A percentile compares a stretch with the other conserved stretches of the same genome.
phyloP scores from a whole-genome alignment of 2,329 filamentous ascomycete genomes.

The Cladosporium velox region DNA sequence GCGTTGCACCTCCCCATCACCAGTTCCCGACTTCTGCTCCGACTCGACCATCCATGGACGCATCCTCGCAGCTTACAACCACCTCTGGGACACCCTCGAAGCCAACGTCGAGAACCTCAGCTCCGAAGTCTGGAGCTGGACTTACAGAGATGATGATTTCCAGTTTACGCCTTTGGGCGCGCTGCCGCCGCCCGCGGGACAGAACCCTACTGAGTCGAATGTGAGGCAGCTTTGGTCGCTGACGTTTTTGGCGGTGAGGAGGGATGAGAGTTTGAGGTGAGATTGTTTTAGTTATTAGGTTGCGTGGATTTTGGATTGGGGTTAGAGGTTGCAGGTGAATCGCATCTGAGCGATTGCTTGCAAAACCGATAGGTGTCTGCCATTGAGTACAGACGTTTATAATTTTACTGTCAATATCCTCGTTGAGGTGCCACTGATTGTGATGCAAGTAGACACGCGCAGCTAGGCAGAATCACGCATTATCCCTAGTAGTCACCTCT shows the following conservation, averaged over 20 bases:
- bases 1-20: slow-evolving; percentile 44
- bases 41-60: slow-evolving; percentile 48
- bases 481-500: background rate
- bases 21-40: slow-evolving; percentile 50
- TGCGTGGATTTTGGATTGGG: background rate
- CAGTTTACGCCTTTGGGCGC: slow-evolving; percentile 54
- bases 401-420: background rate
- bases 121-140: slow-evolving; percentile 65
- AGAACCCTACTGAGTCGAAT: slow-evolving; percentile 51
- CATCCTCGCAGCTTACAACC: slow-evolving; percentile 55
- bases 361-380: too few relatives aligned
- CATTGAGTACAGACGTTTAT: background rate
- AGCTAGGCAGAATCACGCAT: background rate
- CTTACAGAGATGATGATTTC: slow-evolving; percentile 52
- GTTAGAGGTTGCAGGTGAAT: too few relatives aligned
- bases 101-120: slow-evolving; percentile 55
- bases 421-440: background rate
- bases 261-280: slow-evolving; percentile 28
- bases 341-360: too few relatives aligned
- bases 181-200: slow-evolving; percentile 51
- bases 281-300: too few relatives aligned
- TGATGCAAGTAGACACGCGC: background rate
- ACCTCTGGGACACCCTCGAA: slow-evolving; percentile 63
- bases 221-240: slow-evolving; percentile 61
- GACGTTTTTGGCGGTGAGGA: slow-evolving; percentile 58